Percentiles rank a stretch among this genome's conserved stretches.
These are phyloP conservation scores for Helianthus annuus DNA, from an alignment of 129 eudicot genomes.

Conservation along the genomic window HanXRQr2.0-SUNRISE NC_035449.2:15929369-15929868, in stretches of 20 bases:
- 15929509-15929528: conserved; percentile 62
- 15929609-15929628: conserved; percentile 54
- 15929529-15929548: conserved; percentile 46
- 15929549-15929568: conserved; percentile 46
- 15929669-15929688: conserved; percentile 56
- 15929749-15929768: conserved; percentile 58
- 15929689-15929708: conserved; percentile 62
- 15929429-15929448: conserved; percentile 35
- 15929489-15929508: conserved; percentile 55
- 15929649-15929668: conserved; percentile 32
- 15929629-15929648: conserved; percentile 51
- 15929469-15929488: conserved; percentile 51
- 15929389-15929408: conserved; percentile 37
- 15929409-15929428: conserved; percentile 56
- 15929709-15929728: conserved; percentile 67
- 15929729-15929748: conserved; percentile 50
- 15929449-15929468: conserved; percentile 63
- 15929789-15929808: conserved; percentile 51
- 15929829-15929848: conserved; percentile 54
- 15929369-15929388: conserved; percentile 48
- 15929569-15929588: conserved; percentile 47
- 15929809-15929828: conserved; percentile 52
- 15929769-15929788: conserved; percentile 54
- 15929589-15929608: conserved; percentile 65
- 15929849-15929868: conserved; percentile 49